A percentile compares a stretch with the other conserved stretches of the same genome.
Conservation (phyloP, 2,329 filamentous ascomycete species). For the Elsinoe perseae region DNA sequence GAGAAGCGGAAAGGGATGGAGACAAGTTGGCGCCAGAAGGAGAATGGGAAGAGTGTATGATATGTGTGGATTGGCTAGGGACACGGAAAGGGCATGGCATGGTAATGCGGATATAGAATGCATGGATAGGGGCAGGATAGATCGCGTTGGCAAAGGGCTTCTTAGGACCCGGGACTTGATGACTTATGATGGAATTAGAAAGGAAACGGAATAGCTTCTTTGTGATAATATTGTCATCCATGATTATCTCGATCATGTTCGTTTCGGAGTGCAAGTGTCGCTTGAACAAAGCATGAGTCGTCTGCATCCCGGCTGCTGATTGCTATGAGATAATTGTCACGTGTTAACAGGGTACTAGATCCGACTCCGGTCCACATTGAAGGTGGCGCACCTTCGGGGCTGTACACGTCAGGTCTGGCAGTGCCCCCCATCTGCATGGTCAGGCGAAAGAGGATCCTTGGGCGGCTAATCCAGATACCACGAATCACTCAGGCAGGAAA, state of each 20-base stretch:
- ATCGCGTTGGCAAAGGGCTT: slow-evolving; percentile 9
- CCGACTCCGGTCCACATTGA: too few species aligned
- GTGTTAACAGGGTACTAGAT: too few species aligned
- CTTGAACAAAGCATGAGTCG: too few species aligned
- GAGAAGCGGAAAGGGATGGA: not conserved
- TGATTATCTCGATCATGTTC: not conserved
- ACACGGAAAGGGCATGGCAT: not conserved
- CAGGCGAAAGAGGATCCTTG: too few species aligned
- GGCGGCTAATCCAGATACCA: too few species aligned
- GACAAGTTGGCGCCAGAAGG: not conserved
- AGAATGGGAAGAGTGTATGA: not conserved
- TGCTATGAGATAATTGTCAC: too few species aligned
- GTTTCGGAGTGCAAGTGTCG: too few species aligned
- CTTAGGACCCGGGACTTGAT: slow-evolving; percentile 6
- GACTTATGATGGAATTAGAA: not conserved
- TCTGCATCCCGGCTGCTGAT: too few species aligned
- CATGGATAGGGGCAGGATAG: not conserved
- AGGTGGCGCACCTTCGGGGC: not conserved
- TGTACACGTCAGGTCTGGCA: not conserved
- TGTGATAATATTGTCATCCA: not conserved
- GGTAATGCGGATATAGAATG: slow-evolving; percentile 3
- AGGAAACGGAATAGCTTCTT: not conserved
- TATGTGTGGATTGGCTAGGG: not conserved
- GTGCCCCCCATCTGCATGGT: too few species aligned
- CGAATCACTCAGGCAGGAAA: too few species aligned